phyloP scores from a whole-genome alignment of 2,329 filamentous ascomycete genomes.

The Aspergillus clavatus region DNA sequence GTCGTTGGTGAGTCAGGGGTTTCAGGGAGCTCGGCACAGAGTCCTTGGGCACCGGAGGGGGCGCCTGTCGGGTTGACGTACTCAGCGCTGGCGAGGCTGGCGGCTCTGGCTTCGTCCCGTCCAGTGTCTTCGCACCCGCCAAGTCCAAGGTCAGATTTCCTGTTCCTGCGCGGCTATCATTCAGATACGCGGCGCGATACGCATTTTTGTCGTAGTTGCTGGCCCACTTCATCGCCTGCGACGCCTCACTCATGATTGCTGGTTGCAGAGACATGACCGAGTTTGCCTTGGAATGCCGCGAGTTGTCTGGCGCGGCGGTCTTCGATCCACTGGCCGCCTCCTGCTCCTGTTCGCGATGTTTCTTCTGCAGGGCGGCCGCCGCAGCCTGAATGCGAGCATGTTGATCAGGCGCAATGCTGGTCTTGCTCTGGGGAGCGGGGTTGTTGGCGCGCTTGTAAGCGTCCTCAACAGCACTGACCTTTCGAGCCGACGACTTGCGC shows the following conservation, averaged over 20 bases:
- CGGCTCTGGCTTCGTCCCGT: slow-evolving; percentile 22
- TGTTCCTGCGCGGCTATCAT: slow-evolving; percentile 66
- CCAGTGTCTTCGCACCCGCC: slow-evolving; percentile 28
- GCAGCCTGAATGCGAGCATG: slow-evolving; percentile 91
- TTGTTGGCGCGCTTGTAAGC: slow-evolving; percentile 49
- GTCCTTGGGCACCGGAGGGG: slow-evolving; percentile 30
- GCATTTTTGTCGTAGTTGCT: slow-evolving; percentile 88
- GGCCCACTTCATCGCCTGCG: slow-evolving; percentile 94
- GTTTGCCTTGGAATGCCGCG: slow-evolving; percentile 67
- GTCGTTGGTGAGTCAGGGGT: slow-evolving; percentile 21
- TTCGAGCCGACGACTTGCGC: slow-evolving; percentile 66
- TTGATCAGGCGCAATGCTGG: slow-evolving; percentile 82
- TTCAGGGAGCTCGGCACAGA: slow-evolving; percentile 23
- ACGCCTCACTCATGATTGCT: slow-evolving; percentile 77
- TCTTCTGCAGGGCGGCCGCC: slow-evolving; percentile 73
- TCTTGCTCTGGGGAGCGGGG: slow-evolving; percentile 62
- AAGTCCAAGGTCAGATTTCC: slow-evolving; percentile 53
- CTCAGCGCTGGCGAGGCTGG: slow-evolving; percentile 20
- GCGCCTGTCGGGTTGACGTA: slow-evolving; percentile 26
- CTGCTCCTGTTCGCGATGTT: slow-evolving; percentile 57
- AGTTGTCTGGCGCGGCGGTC: slow-evolving; percentile 51
- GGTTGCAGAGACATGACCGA: slow-evolving; percentile 87
- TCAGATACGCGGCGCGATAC: slow-evolving; percentile 79
- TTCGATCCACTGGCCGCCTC: slow-evolving; percentile 48
- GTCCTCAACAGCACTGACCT: slow-evolving; percentile 46